Evolutionary conservation across 2,329 filamentous ascomycete species (phyloP).

Genomic region (Cordyceps fumosorosea): DNA sequence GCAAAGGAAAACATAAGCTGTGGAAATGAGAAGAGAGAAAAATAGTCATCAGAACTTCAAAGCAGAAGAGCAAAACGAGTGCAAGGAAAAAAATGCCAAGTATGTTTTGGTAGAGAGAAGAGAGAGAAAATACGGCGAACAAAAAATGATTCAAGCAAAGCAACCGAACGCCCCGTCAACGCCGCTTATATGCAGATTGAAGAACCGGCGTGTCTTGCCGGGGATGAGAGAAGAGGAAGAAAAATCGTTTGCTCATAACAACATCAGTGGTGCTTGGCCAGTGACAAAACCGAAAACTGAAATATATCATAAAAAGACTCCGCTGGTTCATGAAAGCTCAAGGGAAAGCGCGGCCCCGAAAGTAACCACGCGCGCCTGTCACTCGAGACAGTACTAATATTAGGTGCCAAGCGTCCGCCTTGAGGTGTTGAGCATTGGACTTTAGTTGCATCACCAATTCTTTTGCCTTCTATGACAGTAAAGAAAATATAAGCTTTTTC

Average conservation of each 20-base stretch:
- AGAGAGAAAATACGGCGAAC: conserved; percentile 3
- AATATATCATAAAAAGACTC: background rate
- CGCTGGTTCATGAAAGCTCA: background rate
- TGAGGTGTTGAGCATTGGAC: conserved; percentile 7
- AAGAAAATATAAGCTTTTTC: background rate
- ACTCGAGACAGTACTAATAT: background rate
- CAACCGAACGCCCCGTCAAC: conserved; percentile 19
- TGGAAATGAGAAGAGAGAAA: background rate
- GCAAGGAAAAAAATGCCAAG: background rate
- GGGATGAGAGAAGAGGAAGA: conserved; percentile 4
- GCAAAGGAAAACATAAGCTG: background rate
- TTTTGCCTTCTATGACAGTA: conserved; percentile 10
- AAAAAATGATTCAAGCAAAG: conserved; percentile 10
- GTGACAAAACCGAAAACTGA: background rate
- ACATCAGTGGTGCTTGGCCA: conserved; percentile 1
- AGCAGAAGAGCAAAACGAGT: background rate
- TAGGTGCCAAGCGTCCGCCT: conserved; percentile 5
- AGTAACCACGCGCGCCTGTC: background rate
- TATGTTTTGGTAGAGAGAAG: background rate
- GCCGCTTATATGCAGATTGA: conserved; percentile 25
- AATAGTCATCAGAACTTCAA: background rate
- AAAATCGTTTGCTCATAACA: conserved; percentile 1
- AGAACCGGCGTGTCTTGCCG: background rate
- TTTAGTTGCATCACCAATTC: conserved; percentile 1
- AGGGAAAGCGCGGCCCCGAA: background rate